Conservation (phyloP, 306 rosid genomes). For the Gynostemma pentaphyllum region DNA sequence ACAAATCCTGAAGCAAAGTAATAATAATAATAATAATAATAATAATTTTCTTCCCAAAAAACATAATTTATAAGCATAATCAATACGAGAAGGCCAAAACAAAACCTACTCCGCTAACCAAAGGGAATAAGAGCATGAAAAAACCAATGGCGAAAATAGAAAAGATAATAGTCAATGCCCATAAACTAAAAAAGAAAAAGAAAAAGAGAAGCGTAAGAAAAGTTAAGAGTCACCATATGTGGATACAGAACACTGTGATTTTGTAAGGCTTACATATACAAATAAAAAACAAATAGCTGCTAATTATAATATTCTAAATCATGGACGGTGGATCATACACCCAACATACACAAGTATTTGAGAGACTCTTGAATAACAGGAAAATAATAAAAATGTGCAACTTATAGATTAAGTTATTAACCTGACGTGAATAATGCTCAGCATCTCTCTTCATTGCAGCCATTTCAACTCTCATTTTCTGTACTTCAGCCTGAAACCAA, state of each 20-base stretch:
- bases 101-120: no score
- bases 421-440: conserved; percentile 99
- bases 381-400: background rate
- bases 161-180: background rate
- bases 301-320: background rate
- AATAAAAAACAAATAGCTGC: background rate
- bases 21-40: no score
- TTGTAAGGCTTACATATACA: background rate
- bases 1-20: background rate
- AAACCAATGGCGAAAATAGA: background rate
- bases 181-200: background rate
- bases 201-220: no score
- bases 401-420: conserved; percentile 17
- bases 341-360: background rate
- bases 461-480: conserved; percentile 94
- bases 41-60: no score
- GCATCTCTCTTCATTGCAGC: conserved; percentile 99
- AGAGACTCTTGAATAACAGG: background rate
- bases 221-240: background rate
- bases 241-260: background rate
- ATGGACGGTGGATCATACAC: background rate
- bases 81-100: no score
- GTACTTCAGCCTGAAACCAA: conserved; percentile 67
- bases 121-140: no score
- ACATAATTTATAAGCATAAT: no score